Percentiles rank a stretch among this genome's conserved stretches.
phyloP scores from a whole-genome alignment of 805 yeast genomes.

The Torulaspora maleeae region DNA sequence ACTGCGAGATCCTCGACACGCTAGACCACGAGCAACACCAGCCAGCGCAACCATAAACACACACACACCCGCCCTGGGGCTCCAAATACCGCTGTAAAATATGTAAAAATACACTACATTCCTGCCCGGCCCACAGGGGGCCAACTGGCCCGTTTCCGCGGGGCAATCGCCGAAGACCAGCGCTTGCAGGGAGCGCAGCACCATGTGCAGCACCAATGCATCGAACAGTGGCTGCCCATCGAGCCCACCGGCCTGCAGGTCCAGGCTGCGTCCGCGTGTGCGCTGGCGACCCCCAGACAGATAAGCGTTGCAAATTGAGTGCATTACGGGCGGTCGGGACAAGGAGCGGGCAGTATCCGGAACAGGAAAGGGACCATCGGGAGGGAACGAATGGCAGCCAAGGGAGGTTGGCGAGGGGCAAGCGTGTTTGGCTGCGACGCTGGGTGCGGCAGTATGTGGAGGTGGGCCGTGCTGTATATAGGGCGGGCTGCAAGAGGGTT shows the following conservation, averaged over 20 bases:
- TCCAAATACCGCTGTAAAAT: not conserved
- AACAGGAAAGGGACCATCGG: slow-evolving; percentile 1
- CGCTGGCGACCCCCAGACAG: not conserved
- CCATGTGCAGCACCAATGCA: too few species aligned
- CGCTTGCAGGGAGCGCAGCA: too few species aligned
- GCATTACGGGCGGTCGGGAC: slow-evolving; percentile 3
- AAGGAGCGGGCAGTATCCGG: slow-evolving; percentile 5
- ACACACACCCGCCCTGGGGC: not conserved
- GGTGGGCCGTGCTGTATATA: not conserved
- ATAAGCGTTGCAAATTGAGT: slow-evolving; percentile 3
- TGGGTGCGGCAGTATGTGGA: not conserved
- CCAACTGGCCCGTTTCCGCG: too few species aligned
- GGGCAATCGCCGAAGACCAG: too few species aligned
- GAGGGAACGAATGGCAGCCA: slow-evolving; percentile 1
- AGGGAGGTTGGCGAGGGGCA: slow-evolving; percentile 2
- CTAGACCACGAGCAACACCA: slow-evolving; percentile 11
- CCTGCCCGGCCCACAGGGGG: too few species aligned
- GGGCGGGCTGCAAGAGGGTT: not conserved
- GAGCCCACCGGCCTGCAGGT: not conserved
- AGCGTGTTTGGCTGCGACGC: not conserved
- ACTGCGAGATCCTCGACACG: slow-evolving; percentile 67
- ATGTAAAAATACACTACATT: too few species aligned
- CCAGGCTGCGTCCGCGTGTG: not conserved
- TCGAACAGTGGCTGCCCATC: too few species aligned
- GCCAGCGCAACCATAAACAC: not conserved